Base-by-base conservation (phyloP, 441 rosid genomes). In the Pelargonium cotyledonis region DNA sequence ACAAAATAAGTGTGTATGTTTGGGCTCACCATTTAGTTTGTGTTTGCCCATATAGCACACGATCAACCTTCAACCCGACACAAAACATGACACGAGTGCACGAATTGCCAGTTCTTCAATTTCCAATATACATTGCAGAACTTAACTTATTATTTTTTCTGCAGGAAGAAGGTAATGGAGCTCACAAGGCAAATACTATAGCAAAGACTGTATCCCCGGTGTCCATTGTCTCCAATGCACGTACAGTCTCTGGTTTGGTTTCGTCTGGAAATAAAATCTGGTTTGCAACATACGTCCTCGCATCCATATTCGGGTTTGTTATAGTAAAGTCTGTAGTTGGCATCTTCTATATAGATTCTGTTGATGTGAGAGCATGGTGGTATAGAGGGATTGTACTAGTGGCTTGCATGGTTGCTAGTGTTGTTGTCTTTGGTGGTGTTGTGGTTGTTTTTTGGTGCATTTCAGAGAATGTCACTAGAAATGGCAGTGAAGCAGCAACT, bases 251-350 rank as follows among this genome's bases (percentile, higher is more conserved):
- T 0, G 83, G 81, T 55, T 75, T 92, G 79, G 98, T 88, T 62
- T 95, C 95, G 31, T 89, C 91, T 8, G 95, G 93, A 31, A 81
- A 87, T 73, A 79, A 70, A 26, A 67, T 87, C 49, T 88, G 98
- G 96, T 81, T 89, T n/a, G 98, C 95, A 43, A 75, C 88, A 8
- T 90, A 92, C 49, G 69, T 90, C 14, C 57, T 84, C 5, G 18
- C 75, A 21, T 85, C 91, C 15, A 83, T 85, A 6, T 67, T 87
- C 46, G 96, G 98, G 5, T 87, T 92, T 70, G 64, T 81, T 46
- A n/a, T 79, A 65, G 67, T 77, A 73, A 71, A 83, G 63, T 80
- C 83, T 41, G 58, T 88, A 63, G 8, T 85, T 75, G 76, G 88
- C 68, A 71, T 79, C 65, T 83, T 80, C 64, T 90, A 90, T 76